phyloP scores from a whole-genome alignment of 2,329 filamentous ascomycete species.

The Claviceps capensis region DNA sequence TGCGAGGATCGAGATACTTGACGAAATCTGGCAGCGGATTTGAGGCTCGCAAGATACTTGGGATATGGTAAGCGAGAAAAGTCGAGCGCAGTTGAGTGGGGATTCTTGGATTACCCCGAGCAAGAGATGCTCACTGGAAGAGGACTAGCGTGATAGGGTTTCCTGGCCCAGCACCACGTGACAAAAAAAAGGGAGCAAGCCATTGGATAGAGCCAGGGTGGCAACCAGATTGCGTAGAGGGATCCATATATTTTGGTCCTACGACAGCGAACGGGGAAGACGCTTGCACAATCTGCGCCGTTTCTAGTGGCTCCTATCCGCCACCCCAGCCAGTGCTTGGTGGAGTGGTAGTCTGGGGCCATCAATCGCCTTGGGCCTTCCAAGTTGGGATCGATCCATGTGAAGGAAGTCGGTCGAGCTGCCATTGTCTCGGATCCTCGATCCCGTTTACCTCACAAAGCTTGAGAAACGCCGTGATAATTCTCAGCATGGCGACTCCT shows the following conservation, averaged over 20 bases:
- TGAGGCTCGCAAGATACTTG: conserved; percentile 35
- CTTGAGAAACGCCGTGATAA: background rate
- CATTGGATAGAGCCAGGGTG: conserved; percentile 9
- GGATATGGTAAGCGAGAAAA: conserved; percentile 35
- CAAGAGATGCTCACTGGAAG: conserved; percentile 23
- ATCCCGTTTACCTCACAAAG: background rate
- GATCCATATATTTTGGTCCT: conserved; percentile 4
- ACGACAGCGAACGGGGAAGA: conserved; percentile 5
- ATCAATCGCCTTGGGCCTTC: background rate
- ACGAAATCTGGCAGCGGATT: conserved; percentile 44
- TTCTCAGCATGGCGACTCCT: conserved; percentile 42
- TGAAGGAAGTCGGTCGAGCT: background rate
- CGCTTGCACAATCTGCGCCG: conserved; percentile 5
- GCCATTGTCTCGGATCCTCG: background rate
- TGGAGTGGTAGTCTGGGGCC: background rate
- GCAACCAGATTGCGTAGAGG: background rate
- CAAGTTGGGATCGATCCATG: background rate
- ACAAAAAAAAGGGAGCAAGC: conserved; percentile 5
- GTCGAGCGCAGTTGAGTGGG: conserved; percentile 28
- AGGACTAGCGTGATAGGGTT: conserved; percentile 26
- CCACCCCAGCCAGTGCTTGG: background rate
- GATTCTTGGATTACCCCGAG: conserved; percentile 19
- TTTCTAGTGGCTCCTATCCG: background rate
- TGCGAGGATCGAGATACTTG: conserved; percentile 35
- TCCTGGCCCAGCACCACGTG: conserved; percentile 23